Percentiles rank a stretch among this genome's conserved stretches.
Evolutionary conservation across 495 filamentous ascomycete species (phyloP).

Genomic region (Pyrenula massariospora): DNA sequence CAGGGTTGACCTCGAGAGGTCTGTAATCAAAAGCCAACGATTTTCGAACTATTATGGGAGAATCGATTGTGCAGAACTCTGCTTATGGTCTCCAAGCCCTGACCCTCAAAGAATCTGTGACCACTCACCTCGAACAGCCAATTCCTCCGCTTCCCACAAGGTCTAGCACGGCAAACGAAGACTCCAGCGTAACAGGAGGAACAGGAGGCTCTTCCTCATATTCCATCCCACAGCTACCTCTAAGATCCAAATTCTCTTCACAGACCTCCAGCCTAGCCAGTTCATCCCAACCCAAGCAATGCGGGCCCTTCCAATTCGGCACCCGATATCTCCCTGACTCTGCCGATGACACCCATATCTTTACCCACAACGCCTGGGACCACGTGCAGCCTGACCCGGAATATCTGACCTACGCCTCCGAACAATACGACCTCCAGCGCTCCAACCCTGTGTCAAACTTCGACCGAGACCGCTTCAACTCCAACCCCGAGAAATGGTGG

Average conservation of each 20-base stretch:
- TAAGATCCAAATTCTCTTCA: no score
- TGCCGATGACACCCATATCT: slow-evolving; percentile 59
- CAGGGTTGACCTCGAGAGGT: no score
- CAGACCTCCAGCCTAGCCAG: no score
- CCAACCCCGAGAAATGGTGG: slow-evolving; percentile 88
- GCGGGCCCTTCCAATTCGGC: slow-evolving; percentile 89
- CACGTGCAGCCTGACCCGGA: slow-evolving; percentile 77
- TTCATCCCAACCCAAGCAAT: slow-evolving; percentile 74
- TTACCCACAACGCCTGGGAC: slow-evolving; percentile 97
- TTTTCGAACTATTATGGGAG: no score
- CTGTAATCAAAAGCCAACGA: no score
- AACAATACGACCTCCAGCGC: slow-evolving; percentile 74
- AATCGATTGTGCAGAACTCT: no score
- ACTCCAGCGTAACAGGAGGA: no score
- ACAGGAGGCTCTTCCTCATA: no score
- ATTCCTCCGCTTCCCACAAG: slow-evolving; percentile 1
- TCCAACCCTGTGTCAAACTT: slow-evolving; percentile 74
- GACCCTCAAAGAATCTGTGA: not conserved
- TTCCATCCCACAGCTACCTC: no score
- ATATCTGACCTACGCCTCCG: slow-evolving; percentile 69
- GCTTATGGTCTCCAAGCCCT: not conserved
- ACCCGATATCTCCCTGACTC: slow-evolving; percentile 65
- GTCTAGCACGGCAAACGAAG: not conserved
- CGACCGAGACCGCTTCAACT: slow-evolving; percentile 78
- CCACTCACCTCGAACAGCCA: not conserved